Evolutionary conservation across 2,329 filamentous ascomycete species (phyloP).

Genomic region (Lojkania enalia): DNA sequence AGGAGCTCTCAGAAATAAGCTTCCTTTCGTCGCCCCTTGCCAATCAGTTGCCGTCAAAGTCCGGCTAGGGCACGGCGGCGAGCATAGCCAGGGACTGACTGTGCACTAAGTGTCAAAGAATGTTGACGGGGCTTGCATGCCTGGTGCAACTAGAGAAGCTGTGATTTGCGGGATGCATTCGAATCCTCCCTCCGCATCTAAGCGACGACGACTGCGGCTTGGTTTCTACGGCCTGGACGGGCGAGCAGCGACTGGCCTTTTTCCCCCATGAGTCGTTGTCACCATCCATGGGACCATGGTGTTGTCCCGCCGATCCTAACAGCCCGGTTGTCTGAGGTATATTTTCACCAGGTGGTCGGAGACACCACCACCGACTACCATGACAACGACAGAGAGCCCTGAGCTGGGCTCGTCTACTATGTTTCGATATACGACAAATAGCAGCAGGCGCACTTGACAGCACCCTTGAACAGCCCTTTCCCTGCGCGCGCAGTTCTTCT

Average conservation of each 20-base stretch:
- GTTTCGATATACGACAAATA: too few relatives aligned
- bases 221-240: slow-evolving; percentile 9
- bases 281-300: not conserved
- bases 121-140: slow-evolving; percentile 17
- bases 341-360: not conserved
- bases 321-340: not conserved
- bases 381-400: too few relatives aligned
- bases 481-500: too few relatives aligned
- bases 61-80: too few relatives aligned
- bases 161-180: slow-evolving; percentile 21
- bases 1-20: too few relatives aligned
- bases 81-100: too few relatives aligned
- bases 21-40: too few relatives aligned
- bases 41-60: too few relatives aligned
- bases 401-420: too few relatives aligned
- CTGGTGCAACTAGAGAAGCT: slow-evolving; percentile 11
- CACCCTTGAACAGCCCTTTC: too few relatives aligned
- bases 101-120: too few relatives aligned
- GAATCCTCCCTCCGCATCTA: slow-evolving; percentile 18
- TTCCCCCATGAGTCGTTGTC: not conserved
- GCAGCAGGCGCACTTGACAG: too few relatives aligned
- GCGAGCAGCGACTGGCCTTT: slow-evolving; percentile 10
- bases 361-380: not conserved
- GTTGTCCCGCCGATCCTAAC: not conserved
- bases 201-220: slow-evolving; percentile 18